Conservation (phyloP, 169 alveolate genomes). For the Babesia ovis region DNA sequence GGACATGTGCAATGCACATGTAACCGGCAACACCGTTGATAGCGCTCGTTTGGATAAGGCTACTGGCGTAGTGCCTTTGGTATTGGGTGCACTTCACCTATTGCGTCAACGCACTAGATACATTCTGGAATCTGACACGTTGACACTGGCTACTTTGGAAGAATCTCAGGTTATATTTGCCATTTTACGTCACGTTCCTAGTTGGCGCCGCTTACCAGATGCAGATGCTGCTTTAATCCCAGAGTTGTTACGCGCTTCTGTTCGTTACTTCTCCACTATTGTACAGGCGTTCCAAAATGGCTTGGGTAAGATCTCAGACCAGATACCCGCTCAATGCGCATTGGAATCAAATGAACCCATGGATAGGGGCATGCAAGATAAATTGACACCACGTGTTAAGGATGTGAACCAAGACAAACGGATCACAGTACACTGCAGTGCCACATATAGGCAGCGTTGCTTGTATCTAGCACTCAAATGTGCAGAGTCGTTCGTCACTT, state of each 20-base stretch:
- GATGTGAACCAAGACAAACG: background rate
- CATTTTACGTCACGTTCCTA: slow-evolving; percentile 27
- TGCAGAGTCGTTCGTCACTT: slow-evolving; percentile 22
- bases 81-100: slow-evolving; percentile 17
- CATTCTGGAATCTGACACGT: background rate
- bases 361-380: background rate
- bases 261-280: slow-evolving; percentile 2
- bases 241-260: slow-evolving; percentile 1
- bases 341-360: background rate
- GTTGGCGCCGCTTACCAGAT: slow-evolving; percentile 6
- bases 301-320: slow-evolving; percentile 15
- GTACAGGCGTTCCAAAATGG: slow-evolving; percentile 34
- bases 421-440: background rate
- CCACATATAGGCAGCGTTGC: slow-evolving; percentile 23
- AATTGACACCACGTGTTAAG: background rate
- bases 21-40: background rate
- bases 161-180: slow-evolving; percentile 17
- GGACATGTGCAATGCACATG: slow-evolving; percentile 19
- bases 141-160: slow-evolving; percentile 31
- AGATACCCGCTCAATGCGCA: background rate
- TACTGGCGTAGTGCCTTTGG: background rate
- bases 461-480: slow-evolving; percentile 23
- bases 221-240: background rate
- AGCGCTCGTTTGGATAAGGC: background rate
- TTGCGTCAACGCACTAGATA: slow-evolving; percentile 15